A percentile compares a stretch with the other conserved stretches of the same genome.
These are phyloP conservation scores for Candida methanosorbosa DNA, from an alignment of 805 yeast genomes.

Conservation along the genomic window DNA sequence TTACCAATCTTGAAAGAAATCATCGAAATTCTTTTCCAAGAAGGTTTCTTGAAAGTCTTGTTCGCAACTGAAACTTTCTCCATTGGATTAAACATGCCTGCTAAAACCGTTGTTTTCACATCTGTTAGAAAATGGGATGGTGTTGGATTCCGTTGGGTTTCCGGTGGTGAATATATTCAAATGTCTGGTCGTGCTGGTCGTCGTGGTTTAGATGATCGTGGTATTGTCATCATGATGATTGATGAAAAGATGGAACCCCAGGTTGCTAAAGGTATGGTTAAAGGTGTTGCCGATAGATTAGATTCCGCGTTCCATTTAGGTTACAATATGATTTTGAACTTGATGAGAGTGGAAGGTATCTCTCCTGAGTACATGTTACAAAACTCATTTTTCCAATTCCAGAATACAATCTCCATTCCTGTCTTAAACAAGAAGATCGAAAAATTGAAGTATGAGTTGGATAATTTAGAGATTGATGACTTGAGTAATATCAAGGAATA, in stretches of 20 bases:
- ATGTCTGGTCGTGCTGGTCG: slow-evolving; percentile 99
- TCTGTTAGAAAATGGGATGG: slow-evolving; percentile 99
- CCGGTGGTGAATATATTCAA: slow-evolving; percentile 99
- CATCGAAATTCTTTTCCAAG: slow-evolving; percentile 93
- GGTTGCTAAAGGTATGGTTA: slow-evolving; percentile 98
- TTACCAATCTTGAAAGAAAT: slow-evolving; percentile 91
- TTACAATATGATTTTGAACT: slow-evolving; percentile 91
- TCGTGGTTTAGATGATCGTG: slow-evolving; percentile 98
- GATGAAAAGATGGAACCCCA: slow-evolving; percentile 99
- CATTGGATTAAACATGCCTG: slow-evolving; percentile 98
- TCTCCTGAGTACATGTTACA: slow-evolving; percentile 97
- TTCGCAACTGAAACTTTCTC: slow-evolving; percentile 99
- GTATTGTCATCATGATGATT: slow-evolving; percentile 98
- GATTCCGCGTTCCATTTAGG: slow-evolving; percentile 98
- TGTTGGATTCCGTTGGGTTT: slow-evolving; percentile 94
- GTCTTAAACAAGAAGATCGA: slow-evolving; percentile 58
- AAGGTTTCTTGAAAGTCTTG: slow-evolving; percentile 86
- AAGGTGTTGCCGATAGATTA: slow-evolving; percentile 95
- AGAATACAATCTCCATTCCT: slow-evolving; percentile 88
- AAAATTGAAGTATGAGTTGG: slow-evolving; percentile 42
- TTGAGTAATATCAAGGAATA: slow-evolving; percentile 70
- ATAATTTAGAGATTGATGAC: slow-evolving; percentile 55
- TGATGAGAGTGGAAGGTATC: slow-evolving; percentile 96
- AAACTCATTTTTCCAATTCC: slow-evolving; percentile 91
- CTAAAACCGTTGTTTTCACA: slow-evolving; percentile 96